A percentile compares a stretch with the other conserved stretches of the same genome.
These are phyloP conservation scores for Tardiomyces digboiensis DNA, from an alignment of 1,139 yeast genomes.

Conservation along the genomic window DNA sequence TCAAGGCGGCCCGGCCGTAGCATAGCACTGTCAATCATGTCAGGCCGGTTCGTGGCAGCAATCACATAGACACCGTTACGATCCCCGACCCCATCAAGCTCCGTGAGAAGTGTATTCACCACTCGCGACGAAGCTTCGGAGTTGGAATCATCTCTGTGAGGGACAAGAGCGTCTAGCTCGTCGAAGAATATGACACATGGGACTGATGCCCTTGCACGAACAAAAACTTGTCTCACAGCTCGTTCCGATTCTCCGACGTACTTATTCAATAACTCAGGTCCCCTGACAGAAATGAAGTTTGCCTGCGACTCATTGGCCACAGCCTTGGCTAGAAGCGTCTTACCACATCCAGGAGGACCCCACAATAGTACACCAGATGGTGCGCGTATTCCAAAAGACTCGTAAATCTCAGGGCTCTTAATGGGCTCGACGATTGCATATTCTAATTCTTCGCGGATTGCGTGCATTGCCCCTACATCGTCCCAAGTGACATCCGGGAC, in stretches of 20 bases:
- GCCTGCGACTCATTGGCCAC: slow-evolving; percentile 93
- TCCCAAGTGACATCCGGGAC: slow-evolving; percentile 98
- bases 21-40: slow-evolving; percentile 88
- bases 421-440: slow-evolving; percentile 98
- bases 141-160: slow-evolving; percentile 96
- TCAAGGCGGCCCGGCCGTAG: slow-evolving; percentile 94
- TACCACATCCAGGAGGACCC: slow-evolving; percentile 98
- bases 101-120: slow-evolving; percentile 93
- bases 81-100: slow-evolving; percentile 99
- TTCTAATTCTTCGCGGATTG: slow-evolving; percentile 80
- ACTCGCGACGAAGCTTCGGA: slow-evolving; percentile 98
- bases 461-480: slow-evolving; percentile 81
- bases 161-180: slow-evolving; percentile 97
- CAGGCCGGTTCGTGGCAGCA: slow-evolving; percentile 96
- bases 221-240: slow-evolving; percentile 85
- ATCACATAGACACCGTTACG: slow-evolving; percentile 92
- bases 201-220: slow-evolving; percentile 87
- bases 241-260: slow-evolving; percentile 98
- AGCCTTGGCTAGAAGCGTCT: slow-evolving; percentile 87
- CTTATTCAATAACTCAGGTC: slow-evolving; percentile 93
- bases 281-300: slow-evolving; percentile 88
- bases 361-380: slow-evolving; percentile 85
- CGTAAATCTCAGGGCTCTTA: slow-evolving; percentile 81
- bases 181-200: slow-evolving; percentile 94
- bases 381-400: slow-evolving; percentile 82